phyloP scores from a whole-genome alignment of 306 rosid genomes.

The Gastrolobium villosum region DNA sequence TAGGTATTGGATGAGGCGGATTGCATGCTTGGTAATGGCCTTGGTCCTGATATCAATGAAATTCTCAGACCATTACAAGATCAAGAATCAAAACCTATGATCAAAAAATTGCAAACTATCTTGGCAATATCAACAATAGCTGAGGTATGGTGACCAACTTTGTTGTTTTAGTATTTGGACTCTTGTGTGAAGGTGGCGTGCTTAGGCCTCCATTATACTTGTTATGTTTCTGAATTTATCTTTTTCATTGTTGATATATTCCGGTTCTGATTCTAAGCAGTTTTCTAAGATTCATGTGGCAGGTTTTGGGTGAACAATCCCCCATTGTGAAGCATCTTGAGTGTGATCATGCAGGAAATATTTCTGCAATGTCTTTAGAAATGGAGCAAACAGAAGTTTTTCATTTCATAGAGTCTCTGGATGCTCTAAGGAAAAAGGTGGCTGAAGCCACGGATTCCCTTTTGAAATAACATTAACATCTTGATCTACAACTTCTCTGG shows the following conservation, averaged over 20 bases:
- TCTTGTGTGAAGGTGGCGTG: neutral
- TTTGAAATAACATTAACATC: slow-evolving; percentile 29
- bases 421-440: slow-evolving; percentile 51
- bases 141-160: slow-evolving; percentile 56
- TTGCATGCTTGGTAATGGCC: slow-evolving; percentile 78
- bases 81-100: slow-evolving; percentile 62
- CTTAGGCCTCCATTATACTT: slow-evolving; percentile 8
- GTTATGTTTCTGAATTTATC: slow-evolving; percentile 40
- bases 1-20: slow-evolving; percentile 92
- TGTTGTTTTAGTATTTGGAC: slow-evolving; percentile 25
- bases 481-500: slow-evolving; percentile 2
- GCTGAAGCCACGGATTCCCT: slow-evolving; percentile 55
- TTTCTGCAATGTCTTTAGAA: slow-evolving; percentile 58
- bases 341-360: slow-evolving; percentile 52
- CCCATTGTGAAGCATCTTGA: slow-evolving; percentile 50
- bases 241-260: too few species aligned
- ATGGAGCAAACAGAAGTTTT: slow-evolving; percentile 54
- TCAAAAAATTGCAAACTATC: slow-evolving; percentile 79
- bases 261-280: too few species aligned
- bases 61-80: slow-evolving; percentile 68
- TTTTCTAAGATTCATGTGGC: too few species aligned
- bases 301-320: slow-evolving; percentile 59
- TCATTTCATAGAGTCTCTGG: slow-evolving; percentile 52
- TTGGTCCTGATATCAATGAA: slow-evolving; percentile 73
- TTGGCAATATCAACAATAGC: slow-evolving; percentile 82